phyloP scores from a whole-genome alignment of 305 asterid species.

The Solanum hybrid region DNA sequence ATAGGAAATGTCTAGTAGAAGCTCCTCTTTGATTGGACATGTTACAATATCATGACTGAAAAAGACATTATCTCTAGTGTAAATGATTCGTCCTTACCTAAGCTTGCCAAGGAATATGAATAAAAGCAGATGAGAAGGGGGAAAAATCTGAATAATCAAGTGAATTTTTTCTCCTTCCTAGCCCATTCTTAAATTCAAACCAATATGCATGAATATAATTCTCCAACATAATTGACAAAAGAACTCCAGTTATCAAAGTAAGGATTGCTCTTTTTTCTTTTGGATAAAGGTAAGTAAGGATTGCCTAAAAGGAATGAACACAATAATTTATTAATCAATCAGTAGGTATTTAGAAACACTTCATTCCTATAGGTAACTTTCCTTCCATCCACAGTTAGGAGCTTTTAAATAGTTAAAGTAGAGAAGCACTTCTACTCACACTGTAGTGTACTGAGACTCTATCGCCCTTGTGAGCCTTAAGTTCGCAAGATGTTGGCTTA shows the following conservation, averaged over 20 bases:
- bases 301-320: neutral
- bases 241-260: neutral
- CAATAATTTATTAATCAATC: neutral
- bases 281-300: neutral
- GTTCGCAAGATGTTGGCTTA: slow-evolving; percentile 61
- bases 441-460: slow-evolving; percentile 76
- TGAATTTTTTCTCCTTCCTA: neutral
- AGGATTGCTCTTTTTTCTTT: neutral
- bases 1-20: neutral
- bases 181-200: neutral
- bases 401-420: neutral
- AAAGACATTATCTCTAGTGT: neutral
- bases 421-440: slow-evolving; percentile 38
- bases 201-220: neutral
- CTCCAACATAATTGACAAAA: neutral
- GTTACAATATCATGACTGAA: neutral
- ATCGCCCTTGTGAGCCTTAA: slow-evolving; percentile 95
- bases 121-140: neutral
- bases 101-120: neutral
- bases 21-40: neutral
- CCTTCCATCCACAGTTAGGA: neutral
- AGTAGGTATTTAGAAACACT: neutral
- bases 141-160: neutral
- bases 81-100: neutral
- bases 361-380: neutral